A percentile compares a stretch with the other conserved stretches of the same genome.
These are phyloP conservation scores for Rosellinia necatrix DNA, from an alignment of 2,329 filamentous ascomycete species.

Conservation along the genomic window DNA sequence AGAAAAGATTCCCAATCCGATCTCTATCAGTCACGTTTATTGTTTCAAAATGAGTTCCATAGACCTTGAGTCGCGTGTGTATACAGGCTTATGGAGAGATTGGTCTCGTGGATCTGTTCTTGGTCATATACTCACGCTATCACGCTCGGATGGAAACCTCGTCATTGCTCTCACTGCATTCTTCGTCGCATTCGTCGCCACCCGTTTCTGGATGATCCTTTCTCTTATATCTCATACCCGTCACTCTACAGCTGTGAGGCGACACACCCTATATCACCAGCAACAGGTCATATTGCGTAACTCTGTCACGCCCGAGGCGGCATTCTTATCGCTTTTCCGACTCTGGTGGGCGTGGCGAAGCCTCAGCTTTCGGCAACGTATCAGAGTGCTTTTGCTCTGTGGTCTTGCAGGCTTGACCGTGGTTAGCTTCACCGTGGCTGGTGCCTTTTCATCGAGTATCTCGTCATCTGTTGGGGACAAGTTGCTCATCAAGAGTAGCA, in stretches of 20 bases:
- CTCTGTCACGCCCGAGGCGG: background rate
- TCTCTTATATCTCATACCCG: background rate
- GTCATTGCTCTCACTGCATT: conserved; percentile 4
- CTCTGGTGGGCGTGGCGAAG: background rate
- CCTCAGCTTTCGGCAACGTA: no score
- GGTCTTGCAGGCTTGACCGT: background rate
- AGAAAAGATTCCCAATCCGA: no score
- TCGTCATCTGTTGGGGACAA: background rate
- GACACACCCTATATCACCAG: background rate
- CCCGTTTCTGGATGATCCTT: background rate
- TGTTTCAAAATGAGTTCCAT: no score
- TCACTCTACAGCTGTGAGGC: background rate
- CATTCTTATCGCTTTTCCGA: background rate
- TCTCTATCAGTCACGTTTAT: no score
- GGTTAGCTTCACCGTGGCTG: background rate
- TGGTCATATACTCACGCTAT: background rate
- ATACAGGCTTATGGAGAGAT: no score
- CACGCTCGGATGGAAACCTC: background rate
- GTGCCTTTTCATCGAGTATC: conserved; percentile 1
- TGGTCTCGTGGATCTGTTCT: background rate
- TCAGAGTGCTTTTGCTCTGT: background rate
- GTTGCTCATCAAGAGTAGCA: background rate
- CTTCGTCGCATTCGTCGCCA: background rate
- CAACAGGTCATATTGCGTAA: background rate
- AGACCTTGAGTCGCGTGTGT: no score